Evolutionary conservation across 1,284 basidiomycete species (phyloP).

Genomic region (Trichosporon sp.): DNA sequence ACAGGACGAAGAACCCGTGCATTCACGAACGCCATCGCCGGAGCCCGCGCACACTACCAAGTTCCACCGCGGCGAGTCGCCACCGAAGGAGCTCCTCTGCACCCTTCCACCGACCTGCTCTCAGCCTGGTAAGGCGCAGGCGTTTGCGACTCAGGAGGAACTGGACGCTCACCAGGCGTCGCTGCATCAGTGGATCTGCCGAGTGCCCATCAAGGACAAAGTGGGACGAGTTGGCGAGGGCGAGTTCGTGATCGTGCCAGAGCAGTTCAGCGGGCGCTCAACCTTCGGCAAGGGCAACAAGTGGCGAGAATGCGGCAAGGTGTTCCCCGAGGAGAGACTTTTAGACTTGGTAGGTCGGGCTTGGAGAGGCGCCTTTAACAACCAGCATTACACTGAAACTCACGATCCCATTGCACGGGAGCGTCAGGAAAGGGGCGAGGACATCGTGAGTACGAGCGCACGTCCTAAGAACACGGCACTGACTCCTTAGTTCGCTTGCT

Average conservation of each 20-base stretch:
- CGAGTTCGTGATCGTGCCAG: conserved; percentile 36
- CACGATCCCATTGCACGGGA: conserved; percentile 78
- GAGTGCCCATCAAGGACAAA: conserved; percentile 41
- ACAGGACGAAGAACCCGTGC: neutral
- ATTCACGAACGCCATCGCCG: neutral
- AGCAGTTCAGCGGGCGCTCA: conserved; percentile 35
- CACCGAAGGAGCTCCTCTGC: conserved; percentile 60
- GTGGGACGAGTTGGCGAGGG: conserved; percentile 45
- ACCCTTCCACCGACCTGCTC: conserved; percentile 80
- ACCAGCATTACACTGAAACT: conserved; percentile 80
- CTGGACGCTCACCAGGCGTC: conserved; percentile 78
- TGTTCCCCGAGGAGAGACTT: conserved; percentile 80
- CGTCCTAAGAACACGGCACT: conserved; percentile 6
- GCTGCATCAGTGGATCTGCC: conserved; percentile 81
- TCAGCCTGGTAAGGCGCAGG: conserved; percentile 64
- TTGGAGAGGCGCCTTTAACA: conserved; percentile 17
- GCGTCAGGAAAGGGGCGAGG: conserved; percentile 77
- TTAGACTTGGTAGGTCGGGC: conserved; percentile 69
- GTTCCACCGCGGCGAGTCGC: conserved; percentile 38
- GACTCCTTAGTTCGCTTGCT: conserved; percentile 73
- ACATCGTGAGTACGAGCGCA: conserved; percentile 66
- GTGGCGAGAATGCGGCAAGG: conserved; percentile 65
- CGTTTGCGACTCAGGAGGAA: conserved; percentile 65
- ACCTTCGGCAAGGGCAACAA: conserved; percentile 25
- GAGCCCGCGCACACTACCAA: conserved; percentile 16